Conservation (phyloP, 805 yeast genomes). For the Candida parachauliodes region DNA sequence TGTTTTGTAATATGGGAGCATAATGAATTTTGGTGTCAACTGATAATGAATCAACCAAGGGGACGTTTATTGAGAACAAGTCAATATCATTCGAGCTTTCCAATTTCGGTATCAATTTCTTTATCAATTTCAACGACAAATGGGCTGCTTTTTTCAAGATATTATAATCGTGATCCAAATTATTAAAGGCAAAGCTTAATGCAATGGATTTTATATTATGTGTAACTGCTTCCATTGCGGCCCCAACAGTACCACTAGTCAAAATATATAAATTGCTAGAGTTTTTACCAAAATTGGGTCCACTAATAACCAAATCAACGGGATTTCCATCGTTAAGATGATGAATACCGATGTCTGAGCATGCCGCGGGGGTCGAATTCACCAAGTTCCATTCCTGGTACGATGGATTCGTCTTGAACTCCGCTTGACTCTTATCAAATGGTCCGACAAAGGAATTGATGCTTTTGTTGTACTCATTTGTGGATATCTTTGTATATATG, state of each 20-base stretch:
- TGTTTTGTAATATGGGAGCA: constrained; percentile 78
- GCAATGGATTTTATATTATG: constrained; percentile 72
- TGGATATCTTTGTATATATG: constrained; percentile 50
- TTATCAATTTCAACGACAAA: constrained; percentile 60
- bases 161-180: constrained; percentile 44
- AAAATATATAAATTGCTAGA: constrained; percentile 84
- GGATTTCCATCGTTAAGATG: constrained; percentile 59
- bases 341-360: constrained; percentile 85
- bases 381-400: constrained; percentile 80
- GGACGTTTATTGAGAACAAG: constrained; percentile 80
- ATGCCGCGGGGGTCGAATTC: constrained; percentile 95
- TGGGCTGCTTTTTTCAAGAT: constrained; percentile 62
- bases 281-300: constrained; percentile 95
- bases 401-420: constrained; percentile 25
- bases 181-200: constrained; percentile 76
- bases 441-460: constrained; percentile 64
- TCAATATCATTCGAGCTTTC: constrained; percentile 46
- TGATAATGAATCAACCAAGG: constrained; percentile 55
- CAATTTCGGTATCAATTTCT: constrained; percentile 47
- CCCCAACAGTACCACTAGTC: constrained; percentile 95
- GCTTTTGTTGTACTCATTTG: constrained; percentile 30
- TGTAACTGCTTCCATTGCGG: constrained; percentile 90
- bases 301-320: constrained; percentile 84
- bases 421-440: constrained; percentile 47
- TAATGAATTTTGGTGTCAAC: constrained; percentile 59